phyloP scores from a whole-genome alignment of 179 eudicot species.

The Pouteria campechiana region DNA sequence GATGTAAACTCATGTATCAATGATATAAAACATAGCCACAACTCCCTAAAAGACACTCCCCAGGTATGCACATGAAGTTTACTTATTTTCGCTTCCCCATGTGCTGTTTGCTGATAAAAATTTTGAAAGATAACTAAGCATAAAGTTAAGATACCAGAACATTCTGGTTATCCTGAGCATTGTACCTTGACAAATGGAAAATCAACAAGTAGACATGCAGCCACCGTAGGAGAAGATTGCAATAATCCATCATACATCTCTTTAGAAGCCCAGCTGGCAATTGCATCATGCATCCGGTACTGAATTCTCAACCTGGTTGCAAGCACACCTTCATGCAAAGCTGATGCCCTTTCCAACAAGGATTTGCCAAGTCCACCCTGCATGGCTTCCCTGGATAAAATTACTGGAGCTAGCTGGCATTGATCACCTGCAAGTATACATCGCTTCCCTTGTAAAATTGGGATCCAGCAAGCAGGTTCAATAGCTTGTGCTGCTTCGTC shows the following conservation, averaged over 20 bases:
- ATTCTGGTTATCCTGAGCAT: no score
- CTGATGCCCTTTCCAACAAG: constrained; percentile 54
- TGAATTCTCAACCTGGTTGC: constrained; percentile 58
- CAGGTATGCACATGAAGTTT: no score
- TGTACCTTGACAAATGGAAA: constrained; percentile 81
- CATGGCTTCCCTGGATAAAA: constrained; percentile 62
- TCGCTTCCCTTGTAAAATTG: constrained; percentile 67
- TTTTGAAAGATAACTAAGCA: neutral
- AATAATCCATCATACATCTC: constrained; percentile 74
- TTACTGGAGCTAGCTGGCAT: constrained; percentile 85
- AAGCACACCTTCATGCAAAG: constrained; percentile 60
- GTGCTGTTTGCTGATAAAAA: no score
- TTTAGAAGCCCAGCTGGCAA: constrained; percentile 86
- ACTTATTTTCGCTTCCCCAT: no score
- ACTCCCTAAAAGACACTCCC: no score
- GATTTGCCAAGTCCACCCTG: constrained; percentile 86
- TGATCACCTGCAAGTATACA: constrained; percentile 86
- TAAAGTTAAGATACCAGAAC: neutral
- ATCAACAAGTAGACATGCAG: constrained; percentile 67
- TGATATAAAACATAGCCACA: no score
- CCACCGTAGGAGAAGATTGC: constrained; percentile 48
- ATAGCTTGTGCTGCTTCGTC: constrained; percentile 95
- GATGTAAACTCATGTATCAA: no score
- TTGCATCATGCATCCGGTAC: constrained; percentile 80
- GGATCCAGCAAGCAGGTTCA: constrained; percentile 87